These are phyloP conservation scores for Rhytidhysteron rufulum DNA, from an alignment of 2,329 filamentous ascomycete species.

Conservation along the genomic window DNA sequence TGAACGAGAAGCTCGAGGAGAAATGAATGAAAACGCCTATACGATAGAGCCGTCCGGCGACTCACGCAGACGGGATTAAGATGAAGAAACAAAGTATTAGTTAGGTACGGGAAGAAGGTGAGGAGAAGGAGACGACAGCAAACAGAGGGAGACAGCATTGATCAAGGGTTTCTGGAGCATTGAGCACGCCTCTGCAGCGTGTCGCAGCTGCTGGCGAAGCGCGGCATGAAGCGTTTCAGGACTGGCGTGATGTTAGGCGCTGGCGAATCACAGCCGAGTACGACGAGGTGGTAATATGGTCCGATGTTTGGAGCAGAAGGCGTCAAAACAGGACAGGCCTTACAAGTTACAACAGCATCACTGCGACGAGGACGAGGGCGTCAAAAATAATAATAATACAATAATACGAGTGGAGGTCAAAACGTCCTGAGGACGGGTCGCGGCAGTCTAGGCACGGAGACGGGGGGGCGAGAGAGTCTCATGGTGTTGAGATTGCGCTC, in stretches of 20 bases:
- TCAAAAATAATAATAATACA: no score
- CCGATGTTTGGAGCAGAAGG: slow-evolving; percentile 19
- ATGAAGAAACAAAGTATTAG: slow-evolving; percentile 21
- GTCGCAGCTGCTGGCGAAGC: slow-evolving; percentile 24
- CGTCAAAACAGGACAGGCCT: no score
- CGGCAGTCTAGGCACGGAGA: no score
- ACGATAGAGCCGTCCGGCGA: slow-evolving; percentile 35
- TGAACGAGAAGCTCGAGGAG: slow-evolving; percentile 3
- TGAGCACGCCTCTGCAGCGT: slow-evolving; percentile 28
- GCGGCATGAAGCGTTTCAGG: slow-evolving; percentile 32
- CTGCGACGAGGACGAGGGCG: no score
- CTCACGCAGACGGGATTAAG: slow-evolving; percentile 28
- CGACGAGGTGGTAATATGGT: slow-evolving; percentile 13
- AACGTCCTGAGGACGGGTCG: no score
- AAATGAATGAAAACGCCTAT: slow-evolving; percentile 29
- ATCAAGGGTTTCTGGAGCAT: slow-evolving; percentile 26
- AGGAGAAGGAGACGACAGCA: slow-evolving; percentile 20
- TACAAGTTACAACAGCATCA: no score
- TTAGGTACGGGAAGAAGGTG: slow-evolving; percentile 23
- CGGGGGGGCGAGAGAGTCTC: no score
- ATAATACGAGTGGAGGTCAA: no score
- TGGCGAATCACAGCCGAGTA: slow-evolving; percentile 25
- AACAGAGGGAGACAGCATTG: slow-evolving; percentile 22
- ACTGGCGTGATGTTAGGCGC: slow-evolving; percentile 20
- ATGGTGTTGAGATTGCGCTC: no score